Base-by-base conservation (phyloP, 228 moss, liverwort and hornwort species). In the Sphagnum magellanicum region DNA sequence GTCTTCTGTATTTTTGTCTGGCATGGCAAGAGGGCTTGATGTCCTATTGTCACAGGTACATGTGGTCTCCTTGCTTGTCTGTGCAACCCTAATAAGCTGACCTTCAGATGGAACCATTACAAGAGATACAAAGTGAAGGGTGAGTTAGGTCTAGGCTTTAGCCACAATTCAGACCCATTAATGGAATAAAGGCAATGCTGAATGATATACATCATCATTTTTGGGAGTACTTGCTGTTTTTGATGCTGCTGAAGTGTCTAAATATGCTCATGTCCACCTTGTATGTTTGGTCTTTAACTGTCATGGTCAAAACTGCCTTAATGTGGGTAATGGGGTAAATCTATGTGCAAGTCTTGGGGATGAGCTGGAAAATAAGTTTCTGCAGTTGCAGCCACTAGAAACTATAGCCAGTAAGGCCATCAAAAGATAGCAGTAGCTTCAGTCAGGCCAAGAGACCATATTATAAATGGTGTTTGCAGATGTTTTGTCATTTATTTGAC, bases 1-100 rank as follows among this genome's bases (percentile, higher is more conserved):
- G 60, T 59, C 63, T 53, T 16, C 76, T 48, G 64, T 83, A 49
- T 83, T 87, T 68, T 61, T 53, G 70, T 83, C 80, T 63, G 74
- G 76, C 80, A 74, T 87, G 13, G 80, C 87, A 62, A 70, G 73
- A 51, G 51, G 60, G 70, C 78, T 83, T 73, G 52, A 50, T 74
- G 55, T 87, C 55, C 78, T 64, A 52, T 64, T 69, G 49, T 76
- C 83, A 78, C 83, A 87, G 87, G 87, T 32, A 32, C 32, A 32
- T 32, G 32, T 32, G 32, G 1, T 32, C 32, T 32, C 32, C 32
- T 32, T 32, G 32, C 32, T 32, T 32, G 32, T 32, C 32, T 32
- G 32, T 32, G 32, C 32, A 32, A 32, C 32, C 32, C 32, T 2
- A 32, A 3, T 32, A 32, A 32, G 32, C 32, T 32, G 32, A 32